Base-by-base conservation (phyloP, 2,329 filamentous ascomycete species). In the Knoxdaviesia proteae region DNA sequence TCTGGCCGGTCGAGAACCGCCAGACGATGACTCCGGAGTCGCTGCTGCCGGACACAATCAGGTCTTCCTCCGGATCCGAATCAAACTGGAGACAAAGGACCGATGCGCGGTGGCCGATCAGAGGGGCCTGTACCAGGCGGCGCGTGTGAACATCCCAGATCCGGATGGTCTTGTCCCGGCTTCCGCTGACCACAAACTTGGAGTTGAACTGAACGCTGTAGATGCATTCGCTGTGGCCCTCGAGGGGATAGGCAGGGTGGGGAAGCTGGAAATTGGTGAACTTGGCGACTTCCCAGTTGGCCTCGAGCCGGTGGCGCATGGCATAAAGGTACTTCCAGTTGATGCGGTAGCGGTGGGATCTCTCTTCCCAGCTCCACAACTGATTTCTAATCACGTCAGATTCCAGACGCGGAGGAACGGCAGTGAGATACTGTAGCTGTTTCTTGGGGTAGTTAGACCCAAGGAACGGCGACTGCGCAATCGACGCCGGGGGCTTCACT, bases 21-120 rank as follows among this genome's bases (percentile, higher is more conserved):
- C 88, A 96, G 9, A 96, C 63, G 44, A 94, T 88, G 42, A 98
- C 77, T 48, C 80, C 79, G 39, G 80, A 83, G 58, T 98, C 90
- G 52, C 87, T 94, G 52, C 88, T 94, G 35, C 88, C 90, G 6
- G 87, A 94, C 7, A 94, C 80, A n/a, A 98, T 80, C 36, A 98
- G 63, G 52, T 96, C 88, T 54, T 96, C 83, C 9, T 81, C 74
- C 0, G 84, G 80, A 42, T 80, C 75, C 4, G 87, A 79, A 54
- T 98, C 90, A 54, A 96, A 98, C 53, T 98, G 90, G 32, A 98
- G 67, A 54, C 90, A 98, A 7, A 98, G 62, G 1, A 98, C 90
- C 1, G 88, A 96, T 9, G 84, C 87, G 7, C 60, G 62, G 55
- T 98, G 90, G 3, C 82, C 87, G 5, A 61, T 54, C 6, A 98